A percentile compares a stretch with the other conserved stretches of the same genome.
These are phyloP conservation scores for Rhodomyrtus tomentosa DNA, from an alignment of 345 rosid genomes.

Conservation along the genomic window DNA sequence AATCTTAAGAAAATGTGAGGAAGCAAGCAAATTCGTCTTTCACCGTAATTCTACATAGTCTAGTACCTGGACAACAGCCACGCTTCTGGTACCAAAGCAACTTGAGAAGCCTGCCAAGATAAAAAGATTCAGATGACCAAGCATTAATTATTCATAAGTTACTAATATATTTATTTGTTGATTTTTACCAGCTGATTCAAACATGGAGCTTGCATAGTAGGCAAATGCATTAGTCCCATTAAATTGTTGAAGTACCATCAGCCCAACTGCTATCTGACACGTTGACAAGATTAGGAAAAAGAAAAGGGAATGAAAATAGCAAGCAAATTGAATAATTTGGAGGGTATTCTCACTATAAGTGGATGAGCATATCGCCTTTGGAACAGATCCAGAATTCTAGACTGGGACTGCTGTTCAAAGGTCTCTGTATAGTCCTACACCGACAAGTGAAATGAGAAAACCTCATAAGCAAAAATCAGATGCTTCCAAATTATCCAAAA, in stretches of 20 bases:
- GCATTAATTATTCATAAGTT: neutral
- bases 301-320: neutral
- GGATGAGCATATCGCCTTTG: slow-evolving; percentile 9
- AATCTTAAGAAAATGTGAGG: neutral
- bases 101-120: slow-evolving; percentile 2
- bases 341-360: neutral
- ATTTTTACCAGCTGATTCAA: slow-evolving; percentile 33
- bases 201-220: slow-evolving; percentile 35
- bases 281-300: neutral
- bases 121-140: neutral
- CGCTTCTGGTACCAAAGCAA: slow-evolving; percentile 3
- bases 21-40: neutral
- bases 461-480: neutral
- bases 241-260: slow-evolving; percentile 36
- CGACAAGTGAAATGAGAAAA: neutral
- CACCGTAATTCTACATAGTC: neutral
- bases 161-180: neutral
- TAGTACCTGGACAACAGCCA: slow-evolving; percentile 10
- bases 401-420: slow-evolving; percentile 10
- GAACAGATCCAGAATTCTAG: slow-evolving; percentile 20
- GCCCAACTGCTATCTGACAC: slow-evolving; percentile 40
- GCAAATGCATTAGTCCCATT: slow-evolving; percentile 29
- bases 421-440: slow-evolving; percentile 20
- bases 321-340: neutral
- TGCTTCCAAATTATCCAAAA: neutral